Evolutionary conservation across 2,329 filamentous ascomycete genomes (phyloP), one percentile per base, ranked within the genome.

Genomic region (Sclerotinia sclerotiorum): DNA sequence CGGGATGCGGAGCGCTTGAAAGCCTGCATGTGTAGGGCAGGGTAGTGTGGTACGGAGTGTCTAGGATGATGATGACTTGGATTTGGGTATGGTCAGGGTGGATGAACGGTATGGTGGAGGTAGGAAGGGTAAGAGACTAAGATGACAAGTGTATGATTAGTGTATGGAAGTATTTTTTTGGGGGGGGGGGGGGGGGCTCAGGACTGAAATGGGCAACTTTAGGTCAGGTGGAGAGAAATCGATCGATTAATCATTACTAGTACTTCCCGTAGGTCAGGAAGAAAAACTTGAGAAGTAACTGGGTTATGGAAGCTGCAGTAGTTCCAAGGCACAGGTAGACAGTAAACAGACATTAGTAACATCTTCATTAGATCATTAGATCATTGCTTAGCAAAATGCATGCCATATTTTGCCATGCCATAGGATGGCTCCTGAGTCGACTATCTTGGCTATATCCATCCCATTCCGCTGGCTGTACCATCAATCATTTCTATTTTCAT

Each of bases 1-100:
- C 60, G 69, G 68, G 65, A 63, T 55, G 69, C 48, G 68, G 66
- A 65, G 63, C 65, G 57, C 57, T 68, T 68, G 48, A 57, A 67
- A 63, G 57, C 65, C 42, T 63, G 49, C 65, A 64, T 56, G 68
- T 67, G 63, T 68, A 57, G 42, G 61, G 68, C 55, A 68, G 65
- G 55, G 54, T 61, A 56, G 39, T 46, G 65, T 64, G 66, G 49
- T 61, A 62, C 56, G 35, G 29, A 35, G 57, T 54, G 58, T 62
- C 55, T 65, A 51, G 68, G 60, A 65, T 64, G 62, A 66, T 44
- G 39, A 58, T 60, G 61, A 57, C 49, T 64, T 60, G 44, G 64
- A 56, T 65, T 64, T 68, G 60, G 56, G 58, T 67, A 52, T 66
- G 63, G 52, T 58, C 55, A 48, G 29, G 54, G 27, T 60, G 46